phyloP scores from a whole-genome alignment of 768 basidiomycete genomes.

The Chalciporus pseudorubinellus region DNA sequence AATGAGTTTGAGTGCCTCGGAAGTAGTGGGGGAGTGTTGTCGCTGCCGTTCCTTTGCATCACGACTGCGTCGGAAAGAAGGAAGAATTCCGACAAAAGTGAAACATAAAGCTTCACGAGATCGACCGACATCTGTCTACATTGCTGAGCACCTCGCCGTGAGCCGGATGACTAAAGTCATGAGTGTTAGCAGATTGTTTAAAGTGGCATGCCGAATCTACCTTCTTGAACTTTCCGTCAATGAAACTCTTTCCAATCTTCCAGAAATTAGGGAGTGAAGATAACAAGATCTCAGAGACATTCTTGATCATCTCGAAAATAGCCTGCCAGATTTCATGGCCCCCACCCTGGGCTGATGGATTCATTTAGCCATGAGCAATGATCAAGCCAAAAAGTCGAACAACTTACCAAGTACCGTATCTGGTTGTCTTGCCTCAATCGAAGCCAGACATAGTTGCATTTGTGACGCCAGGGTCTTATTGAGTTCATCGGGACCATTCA shows the following conservation, averaged over 20 bases:
- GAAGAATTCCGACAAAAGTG: conserved; percentile 84
- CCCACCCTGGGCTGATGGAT: conserved; percentile 55
- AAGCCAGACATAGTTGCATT: conserved; percentile 56
- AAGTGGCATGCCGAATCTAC: conserved; percentile 42
- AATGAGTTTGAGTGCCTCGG: conserved; percentile 79
- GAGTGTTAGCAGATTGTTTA: conserved; percentile 1
- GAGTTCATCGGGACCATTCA: conserved; percentile 37
- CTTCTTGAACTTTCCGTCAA: conserved; percentile 92
- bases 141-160: conserved; percentile 78
- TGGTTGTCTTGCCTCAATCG: conserved; percentile 60
- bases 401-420: conserved; percentile 59
- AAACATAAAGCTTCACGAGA: conserved; percentile 81
- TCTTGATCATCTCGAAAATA: conserved; percentile 76
- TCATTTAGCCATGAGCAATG: neutral
- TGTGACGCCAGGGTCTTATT: conserved; percentile 50
- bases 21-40: conserved; percentile 48
- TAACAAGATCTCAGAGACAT: conserved; percentile 80
- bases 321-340: conserved; percentile 82
- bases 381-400: neutral
- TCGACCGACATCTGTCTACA: conserved; percentile 86
- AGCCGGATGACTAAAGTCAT: conserved; percentile 35
- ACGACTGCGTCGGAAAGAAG: conserved; percentile 75
- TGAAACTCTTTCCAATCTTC: conserved; percentile 86
- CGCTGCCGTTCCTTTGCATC: conserved; percentile 44
- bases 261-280: conserved; percentile 90